phyloP scores from a whole-genome alignment of 2,329 filamentous ascomycete genomes.

The Microcera coccophila region DNA sequence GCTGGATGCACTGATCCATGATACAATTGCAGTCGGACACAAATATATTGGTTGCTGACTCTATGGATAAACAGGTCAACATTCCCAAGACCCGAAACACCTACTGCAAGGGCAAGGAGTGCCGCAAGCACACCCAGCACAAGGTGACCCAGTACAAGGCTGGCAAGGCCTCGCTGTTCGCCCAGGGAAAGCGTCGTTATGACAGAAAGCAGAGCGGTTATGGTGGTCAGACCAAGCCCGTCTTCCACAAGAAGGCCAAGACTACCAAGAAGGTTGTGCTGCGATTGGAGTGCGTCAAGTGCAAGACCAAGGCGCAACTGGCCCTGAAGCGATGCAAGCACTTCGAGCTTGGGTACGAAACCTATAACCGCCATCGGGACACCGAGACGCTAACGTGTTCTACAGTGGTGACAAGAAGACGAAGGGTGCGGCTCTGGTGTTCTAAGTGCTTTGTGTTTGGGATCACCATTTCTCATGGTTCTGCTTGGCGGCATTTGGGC shows the following conservation, averaged over 20 bases:
- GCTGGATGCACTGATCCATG: conserved; percentile 7
- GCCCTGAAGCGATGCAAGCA: conserved; percentile 99
- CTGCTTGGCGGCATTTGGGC: conserved; percentile 43
- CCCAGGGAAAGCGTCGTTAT: conserved; percentile 99
- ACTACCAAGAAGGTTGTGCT: conserved; percentile 99
- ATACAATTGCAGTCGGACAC: conserved; percentile 8
- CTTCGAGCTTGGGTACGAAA: conserved; percentile 94
- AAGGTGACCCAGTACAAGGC: conserved; percentile 97
- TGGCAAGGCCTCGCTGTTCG: conserved; percentile 92
- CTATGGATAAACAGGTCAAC: conserved; percentile 67
- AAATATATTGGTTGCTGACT: conserved; percentile 29
- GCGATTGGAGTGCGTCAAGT: conserved; percentile 92
- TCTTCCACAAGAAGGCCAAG: conserved; percentile 99
- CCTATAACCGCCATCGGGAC: background rate
- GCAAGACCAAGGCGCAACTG: conserved; percentile 98
- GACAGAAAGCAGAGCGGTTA: conserved; percentile 99
- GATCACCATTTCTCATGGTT: conserved; percentile 41
- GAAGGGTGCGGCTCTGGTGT: conserved; percentile 99
- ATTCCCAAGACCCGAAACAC: conserved; percentile 96
- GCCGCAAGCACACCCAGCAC: conserved; percentile 87
- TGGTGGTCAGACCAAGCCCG: conserved; percentile 99
- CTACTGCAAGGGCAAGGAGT: conserved; percentile 95
- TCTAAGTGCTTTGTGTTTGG: conserved; percentile 68
- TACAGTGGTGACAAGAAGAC: conserved; percentile 99
- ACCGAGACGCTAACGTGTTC: conserved; percentile 39